These are phyloP conservation scores for Artemisia tridentata DNA, from an alignment of 129 eudicot genomes.

Conservation along the genomic window DNA sequence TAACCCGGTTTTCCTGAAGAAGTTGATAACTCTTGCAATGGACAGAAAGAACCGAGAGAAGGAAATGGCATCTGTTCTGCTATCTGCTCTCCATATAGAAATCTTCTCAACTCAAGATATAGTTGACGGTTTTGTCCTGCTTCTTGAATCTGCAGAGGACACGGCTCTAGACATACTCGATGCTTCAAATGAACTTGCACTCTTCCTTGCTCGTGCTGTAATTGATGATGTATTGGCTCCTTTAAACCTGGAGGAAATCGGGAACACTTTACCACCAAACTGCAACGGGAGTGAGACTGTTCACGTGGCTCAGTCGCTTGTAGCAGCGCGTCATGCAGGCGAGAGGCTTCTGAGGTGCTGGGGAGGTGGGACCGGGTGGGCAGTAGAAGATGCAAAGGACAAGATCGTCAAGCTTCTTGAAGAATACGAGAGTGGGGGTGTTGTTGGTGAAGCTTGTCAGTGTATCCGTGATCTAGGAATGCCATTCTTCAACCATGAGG, in stretches of 20 bases:
- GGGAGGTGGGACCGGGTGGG: conserved; percentile 99
- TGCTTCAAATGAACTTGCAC: conserved; percentile 82
- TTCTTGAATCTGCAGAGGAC: conserved; percentile 86
- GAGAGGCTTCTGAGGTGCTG: conserved; percentile 90
- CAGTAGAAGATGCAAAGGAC: conserved; percentile 96
- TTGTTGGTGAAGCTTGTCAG: conserved; percentile 76
- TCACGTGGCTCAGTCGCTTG: conserved; percentile 58
- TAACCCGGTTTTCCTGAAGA: conserved; percentile 73
- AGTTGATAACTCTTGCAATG: conserved; percentile 82
- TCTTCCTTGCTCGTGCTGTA: conserved; percentile 80
- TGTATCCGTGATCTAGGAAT: conserved; percentile 84
- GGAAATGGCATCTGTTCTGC: conserved; percentile 90
- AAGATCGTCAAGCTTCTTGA: conserved; percentile 79
- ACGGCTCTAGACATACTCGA: conserved; percentile 86
- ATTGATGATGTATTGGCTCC: conserved; percentile 91
- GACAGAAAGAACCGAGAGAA: conserved; percentile 86
- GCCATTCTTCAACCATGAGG: conserved; percentile 96
- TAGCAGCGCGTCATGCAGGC: conserved; percentile 88
- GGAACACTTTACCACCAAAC: conserved; percentile 48
- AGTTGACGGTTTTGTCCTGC: conserved; percentile 72
- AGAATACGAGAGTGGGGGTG: conserved; percentile 84
- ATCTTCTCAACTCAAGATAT: conserved; percentile 85
- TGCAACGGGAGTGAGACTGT: conserved; percentile 78
- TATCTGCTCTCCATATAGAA: conserved; percentile 81
- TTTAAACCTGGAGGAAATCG: conserved; percentile 71